A percentile compares a stretch with the other conserved stretches of the same genome.
These are phyloP conservation scores for Malus domestica DNA, from an alignment of 306 rosid genomes.

Conservation along the genomic window ASM211411v1 NC_041803.1:1343001-1343500, in stretches of 20 bases:
- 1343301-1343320: too few relatives aligned
- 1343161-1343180: slow-evolving; percentile 3
- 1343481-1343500: background rate
- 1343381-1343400: too few relatives aligned
- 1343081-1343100: background rate
- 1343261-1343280: too few relatives aligned
- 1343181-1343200: background rate
- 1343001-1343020: background rate
- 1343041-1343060: background rate
- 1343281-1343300: too few relatives aligned
- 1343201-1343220: background rate
- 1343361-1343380: too few relatives aligned
- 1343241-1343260: background rate
- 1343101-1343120: background rate
- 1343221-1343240: background rate
- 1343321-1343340: too few relatives aligned
- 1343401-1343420: too few relatives aligned
- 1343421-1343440: background rate
- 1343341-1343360: too few relatives aligned
- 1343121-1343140: slow-evolving; percentile 3
- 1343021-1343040: background rate
- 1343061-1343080: background rate
- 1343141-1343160: background rate
- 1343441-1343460: background rate
- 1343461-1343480: background rate